Conservation (phyloP, 2,329 filamentous ascomycete species). For the Elsinoe perseae region DNA sequence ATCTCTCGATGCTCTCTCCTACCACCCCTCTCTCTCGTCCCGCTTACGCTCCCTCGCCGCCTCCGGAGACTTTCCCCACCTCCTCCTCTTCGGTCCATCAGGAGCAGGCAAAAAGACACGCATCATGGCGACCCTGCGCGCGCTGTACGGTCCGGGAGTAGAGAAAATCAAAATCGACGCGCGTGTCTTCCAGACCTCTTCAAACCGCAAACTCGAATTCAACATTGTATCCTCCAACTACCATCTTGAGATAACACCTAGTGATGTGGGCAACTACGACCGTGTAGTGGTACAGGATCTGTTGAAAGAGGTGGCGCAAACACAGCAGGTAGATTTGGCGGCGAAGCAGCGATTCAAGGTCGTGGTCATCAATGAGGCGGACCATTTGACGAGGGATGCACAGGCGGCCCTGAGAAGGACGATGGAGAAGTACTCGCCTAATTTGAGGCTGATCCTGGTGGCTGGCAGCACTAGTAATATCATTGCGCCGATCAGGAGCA, state of each 20-base stretch:
- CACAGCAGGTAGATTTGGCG: constrained; percentile 90
- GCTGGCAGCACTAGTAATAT: constrained; percentile 98
- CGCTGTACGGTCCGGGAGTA: constrained; percentile 91
- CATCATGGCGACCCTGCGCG: constrained; percentile 89
- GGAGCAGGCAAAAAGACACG: constrained; percentile 97
- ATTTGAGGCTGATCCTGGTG: constrained; percentile 80
- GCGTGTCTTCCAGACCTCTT: constrained; percentile 85
- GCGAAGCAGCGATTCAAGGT: constrained; percentile 95
- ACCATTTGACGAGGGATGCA: constrained; percentile 86
- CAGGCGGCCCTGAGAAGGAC: constrained; percentile 90
- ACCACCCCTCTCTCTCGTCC: constrained; percentile 81
- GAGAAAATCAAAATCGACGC: constrained; percentile 99
- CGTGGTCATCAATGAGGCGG: constrained; percentile 97
- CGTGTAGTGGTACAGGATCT: constrained; percentile 92
- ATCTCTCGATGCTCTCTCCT: constrained; percentile 70
- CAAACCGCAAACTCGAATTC: constrained; percentile 97
- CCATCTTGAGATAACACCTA: constrained; percentile 96
- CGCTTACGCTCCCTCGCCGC: constrained; percentile 81
- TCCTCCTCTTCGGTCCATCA: constrained; percentile 93
- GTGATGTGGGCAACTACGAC: constrained; percentile 93
- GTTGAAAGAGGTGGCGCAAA: constrained; percentile 95
- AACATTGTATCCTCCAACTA: constrained; percentile 97
- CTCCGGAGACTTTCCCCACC: constrained; percentile 94
- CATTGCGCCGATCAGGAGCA: constrained; percentile 91
- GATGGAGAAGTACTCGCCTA: constrained; percentile 99